phyloP scores from a whole-genome alignment of 371 early-diverging fungal genomes.

The Rhizopus arrhizus region DNA sequence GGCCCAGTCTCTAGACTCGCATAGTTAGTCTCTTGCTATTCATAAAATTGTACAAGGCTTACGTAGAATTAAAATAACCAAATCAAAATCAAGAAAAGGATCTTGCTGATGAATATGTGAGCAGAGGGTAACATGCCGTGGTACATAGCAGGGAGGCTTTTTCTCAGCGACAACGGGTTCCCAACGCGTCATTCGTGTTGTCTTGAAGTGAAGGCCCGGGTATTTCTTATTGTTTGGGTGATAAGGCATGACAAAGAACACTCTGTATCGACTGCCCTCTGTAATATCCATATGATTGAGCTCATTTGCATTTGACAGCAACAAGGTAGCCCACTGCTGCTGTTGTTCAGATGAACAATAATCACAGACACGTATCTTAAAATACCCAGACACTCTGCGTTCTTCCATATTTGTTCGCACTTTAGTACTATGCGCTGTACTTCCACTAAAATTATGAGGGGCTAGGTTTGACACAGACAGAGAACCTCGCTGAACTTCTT shows the following conservation, averaged over 20 bases:
- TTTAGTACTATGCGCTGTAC: conserved; percentile 8
- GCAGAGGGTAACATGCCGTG: conserved; percentile 47
- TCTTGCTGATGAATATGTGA: conserved; percentile 34
- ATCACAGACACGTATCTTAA: conserved; percentile 58
- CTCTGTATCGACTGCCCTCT: conserved; percentile 30
- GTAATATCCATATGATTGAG: conserved; percentile 33
- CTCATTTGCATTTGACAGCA: conserved; percentile 38
- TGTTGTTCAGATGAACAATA: conserved; percentile 21
- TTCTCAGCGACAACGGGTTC: conserved; percentile 20
- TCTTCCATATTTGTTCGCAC: conserved; percentile 29
- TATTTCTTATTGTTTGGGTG: conserved; percentile 42
- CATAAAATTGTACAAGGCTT: no score
- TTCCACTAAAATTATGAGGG: background rate
- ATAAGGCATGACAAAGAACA: conserved; percentile 45
- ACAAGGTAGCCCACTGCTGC: conserved; percentile 22
- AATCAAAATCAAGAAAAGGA: conserved; percentile 53
- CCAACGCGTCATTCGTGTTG: conserved; percentile 47
- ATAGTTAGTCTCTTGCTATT: background rate
- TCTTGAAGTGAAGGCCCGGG: conserved; percentile 38
- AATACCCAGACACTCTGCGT: conserved; percentile 52
- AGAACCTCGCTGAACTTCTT: conserved; percentile 46
- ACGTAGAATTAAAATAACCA: conserved; percentile 61
- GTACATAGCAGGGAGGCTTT: conserved; percentile 33
- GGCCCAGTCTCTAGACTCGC: conserved; percentile 20
- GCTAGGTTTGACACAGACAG: no score